These are phyloP conservation scores for Paecilomyces niveus DNA, from an alignment of 2,329 filamentous ascomycete species.

Conservation along the genomic window DNA sequence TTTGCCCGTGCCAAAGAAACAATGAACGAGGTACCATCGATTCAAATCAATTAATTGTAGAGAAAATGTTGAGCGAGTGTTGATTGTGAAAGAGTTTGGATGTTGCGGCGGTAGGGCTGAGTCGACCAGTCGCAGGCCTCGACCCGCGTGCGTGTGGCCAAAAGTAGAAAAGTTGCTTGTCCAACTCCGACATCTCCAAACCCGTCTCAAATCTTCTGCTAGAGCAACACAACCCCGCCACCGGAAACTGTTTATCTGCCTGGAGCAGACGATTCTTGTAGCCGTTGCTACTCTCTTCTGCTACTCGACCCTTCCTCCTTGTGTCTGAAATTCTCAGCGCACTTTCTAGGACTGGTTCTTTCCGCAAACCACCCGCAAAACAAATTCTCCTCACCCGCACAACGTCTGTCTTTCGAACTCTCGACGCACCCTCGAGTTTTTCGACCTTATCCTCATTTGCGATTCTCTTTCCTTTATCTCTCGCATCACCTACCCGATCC, in stretches of 20 bases:
- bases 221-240: conserved; percentile 12
- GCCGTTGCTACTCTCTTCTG: background rate
- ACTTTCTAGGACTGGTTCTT: conserved; percentile 17
- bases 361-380: conserved; percentile 12
- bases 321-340: conserved; percentile 5
- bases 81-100: background rate
- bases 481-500: conserved; percentile 6
- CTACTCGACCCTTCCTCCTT: conserved; percentile 4
- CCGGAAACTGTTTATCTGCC: conserved; percentile 21
- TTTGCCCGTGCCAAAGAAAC: background rate
- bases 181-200: conserved; percentile 17
- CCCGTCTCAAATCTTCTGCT: conserved; percentile 20
- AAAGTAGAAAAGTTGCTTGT: conserved; percentile 18
- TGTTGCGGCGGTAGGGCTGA: background rate
- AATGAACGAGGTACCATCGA: background rate
- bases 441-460: conserved; percentile 1
- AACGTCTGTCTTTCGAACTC: conserved; percentile 4
- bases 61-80: background rate
- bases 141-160: conserved; percentile 7
- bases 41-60: background rate
- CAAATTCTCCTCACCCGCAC: conserved; percentile 15
- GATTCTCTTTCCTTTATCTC: conserved; percentile 3
- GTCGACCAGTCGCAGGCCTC: background rate
- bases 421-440: conserved; percentile 4
- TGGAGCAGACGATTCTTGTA: conserved; percentile 26